These are phyloP conservation scores for Neurospora sp. DNA, from an alignment of 2,329 filamentous ascomycete species.

Conservation along the genomic window DNA sequence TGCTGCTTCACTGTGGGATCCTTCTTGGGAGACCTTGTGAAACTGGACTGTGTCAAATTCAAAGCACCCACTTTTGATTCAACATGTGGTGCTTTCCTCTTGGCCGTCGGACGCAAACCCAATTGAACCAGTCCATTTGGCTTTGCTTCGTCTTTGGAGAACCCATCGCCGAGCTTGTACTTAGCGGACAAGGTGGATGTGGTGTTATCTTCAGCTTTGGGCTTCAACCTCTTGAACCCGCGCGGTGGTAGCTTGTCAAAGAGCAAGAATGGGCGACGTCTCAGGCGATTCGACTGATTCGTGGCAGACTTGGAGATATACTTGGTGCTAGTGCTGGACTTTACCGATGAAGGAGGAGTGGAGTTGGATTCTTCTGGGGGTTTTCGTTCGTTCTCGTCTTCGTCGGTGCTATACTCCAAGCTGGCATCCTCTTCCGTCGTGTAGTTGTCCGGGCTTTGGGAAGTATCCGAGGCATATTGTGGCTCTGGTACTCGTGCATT, in stretches of 20 bases:
- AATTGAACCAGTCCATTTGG: conserved; percentile 11
- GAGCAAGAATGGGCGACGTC: conserved; percentile 12
- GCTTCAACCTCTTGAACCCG: conserved; percentile 17
- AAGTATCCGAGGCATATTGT: background rate
- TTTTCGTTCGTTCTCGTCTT: conserved; percentile 2
- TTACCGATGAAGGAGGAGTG: background rate
- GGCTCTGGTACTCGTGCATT: background rate
- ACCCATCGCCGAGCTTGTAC: conserved; percentile 14
- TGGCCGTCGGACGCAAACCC: conserved; percentile 1
- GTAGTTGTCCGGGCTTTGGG: background rate
- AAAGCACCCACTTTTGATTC: conserved; percentile 9
- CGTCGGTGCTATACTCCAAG: background rate
- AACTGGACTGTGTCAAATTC: conserved; percentile 14
- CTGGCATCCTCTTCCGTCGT: background rate
- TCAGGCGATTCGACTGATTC: conserved; percentile 1
- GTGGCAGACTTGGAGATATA: background rate
- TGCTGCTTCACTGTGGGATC: conserved; percentile 1
- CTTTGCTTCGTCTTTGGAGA: conserved; percentile 15
- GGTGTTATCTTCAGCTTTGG: background rate
- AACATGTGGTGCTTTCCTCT: conserved; percentile 4
- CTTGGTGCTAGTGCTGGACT: background rate
- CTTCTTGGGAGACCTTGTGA: background rate
- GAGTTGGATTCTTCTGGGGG: background rate
- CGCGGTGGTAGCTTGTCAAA: conserved; percentile 11
- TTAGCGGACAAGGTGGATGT: background rate